Evolutionary conservation across 495 filamentous ascomycete species (phyloP).

Genomic region (Neurospora cerealis): DNA sequence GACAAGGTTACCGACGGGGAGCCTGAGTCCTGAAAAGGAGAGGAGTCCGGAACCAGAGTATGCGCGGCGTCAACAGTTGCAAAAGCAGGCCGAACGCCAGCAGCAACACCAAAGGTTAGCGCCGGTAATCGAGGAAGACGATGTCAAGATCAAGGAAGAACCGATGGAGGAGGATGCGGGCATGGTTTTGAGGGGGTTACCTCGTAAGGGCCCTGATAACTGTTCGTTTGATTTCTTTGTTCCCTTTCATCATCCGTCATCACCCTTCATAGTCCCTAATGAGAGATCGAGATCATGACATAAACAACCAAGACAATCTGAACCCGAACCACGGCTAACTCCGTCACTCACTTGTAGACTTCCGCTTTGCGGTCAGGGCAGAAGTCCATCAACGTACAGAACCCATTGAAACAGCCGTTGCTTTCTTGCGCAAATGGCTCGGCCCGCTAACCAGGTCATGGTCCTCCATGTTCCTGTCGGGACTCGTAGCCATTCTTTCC

Average conservation of each 20-base stretch:
- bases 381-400: conserved; percentile 83
- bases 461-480: conserved; percentile 47
- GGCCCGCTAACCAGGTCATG: conserved; percentile 53
- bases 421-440: conserved; percentile 48
- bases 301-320: not conserved
- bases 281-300: not conserved
- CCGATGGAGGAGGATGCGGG: conserved; percentile 7
- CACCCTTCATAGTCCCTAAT: not conserved
- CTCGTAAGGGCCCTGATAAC: conserved; percentile 21
- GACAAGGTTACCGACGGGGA: conserved; percentile 42
- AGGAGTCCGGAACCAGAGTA: conserved; percentile 36
- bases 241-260: not conserved
- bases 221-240: conserved; percentile 22
- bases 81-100: conserved; percentile 11
- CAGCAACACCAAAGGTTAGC: not conserved
- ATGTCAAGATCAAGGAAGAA: conserved; percentile 23
- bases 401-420: conserved; percentile 66
- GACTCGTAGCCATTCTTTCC: conserved; percentile 47
- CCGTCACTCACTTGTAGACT: conserved; percentile 43
- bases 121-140: conserved; percentile 2
- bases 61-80: conserved; percentile 13
- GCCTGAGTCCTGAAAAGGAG: conserved; percentile 40
- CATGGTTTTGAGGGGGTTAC: conserved; percentile 3
- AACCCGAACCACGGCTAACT: conserved; percentile 17
- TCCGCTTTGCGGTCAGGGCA: conserved; percentile 74